These are phyloP conservation scores for Odonthalia washingtoniensis DNA, from an alignment of 31 red algal genomes.

Conservation along the genomic window DNA sequence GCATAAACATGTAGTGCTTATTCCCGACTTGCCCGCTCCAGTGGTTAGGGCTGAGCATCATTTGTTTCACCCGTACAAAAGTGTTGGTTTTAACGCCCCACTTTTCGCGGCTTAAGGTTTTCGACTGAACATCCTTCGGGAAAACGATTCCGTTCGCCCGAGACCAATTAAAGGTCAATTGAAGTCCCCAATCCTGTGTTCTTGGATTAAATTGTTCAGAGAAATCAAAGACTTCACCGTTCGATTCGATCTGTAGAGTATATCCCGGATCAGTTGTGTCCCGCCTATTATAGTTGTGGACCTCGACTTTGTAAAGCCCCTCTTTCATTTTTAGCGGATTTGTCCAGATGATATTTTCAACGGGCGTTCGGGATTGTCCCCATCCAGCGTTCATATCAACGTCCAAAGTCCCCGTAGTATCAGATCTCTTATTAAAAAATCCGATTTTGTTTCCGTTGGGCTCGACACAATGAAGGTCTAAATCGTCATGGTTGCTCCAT, in stretches of 20 bases:
- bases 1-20: conserved; percentile 19
- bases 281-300: not conserved
- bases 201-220: no score
- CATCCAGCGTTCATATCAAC: conserved; percentile 18
- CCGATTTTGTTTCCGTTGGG: no score
- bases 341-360: not conserved
- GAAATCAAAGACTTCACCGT: no score
- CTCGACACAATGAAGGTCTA: not conserved
- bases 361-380: not conserved
- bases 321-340: not conserved
- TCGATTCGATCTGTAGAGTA: no score
- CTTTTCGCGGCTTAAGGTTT: not conserved
- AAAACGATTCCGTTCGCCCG: no score
- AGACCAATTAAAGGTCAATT: no score
- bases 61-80: not conserved
- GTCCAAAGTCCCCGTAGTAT: not conserved
- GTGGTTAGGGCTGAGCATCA: conserved; percentile 8
- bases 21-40: conserved; percentile 5
- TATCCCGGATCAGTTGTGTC: no score
- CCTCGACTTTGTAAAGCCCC: not conserved
- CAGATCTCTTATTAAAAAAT: no score
- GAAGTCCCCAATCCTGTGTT: no score
- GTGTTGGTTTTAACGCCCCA: not conserved
- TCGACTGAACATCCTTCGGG: no score
- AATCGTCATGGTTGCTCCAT: conserved; percentile 5